These are phyloP conservation scores for Curvularia sp. DNA, from an alignment of 2,329 filamentous ascomycete species.

Conservation along the genomic window DNA sequence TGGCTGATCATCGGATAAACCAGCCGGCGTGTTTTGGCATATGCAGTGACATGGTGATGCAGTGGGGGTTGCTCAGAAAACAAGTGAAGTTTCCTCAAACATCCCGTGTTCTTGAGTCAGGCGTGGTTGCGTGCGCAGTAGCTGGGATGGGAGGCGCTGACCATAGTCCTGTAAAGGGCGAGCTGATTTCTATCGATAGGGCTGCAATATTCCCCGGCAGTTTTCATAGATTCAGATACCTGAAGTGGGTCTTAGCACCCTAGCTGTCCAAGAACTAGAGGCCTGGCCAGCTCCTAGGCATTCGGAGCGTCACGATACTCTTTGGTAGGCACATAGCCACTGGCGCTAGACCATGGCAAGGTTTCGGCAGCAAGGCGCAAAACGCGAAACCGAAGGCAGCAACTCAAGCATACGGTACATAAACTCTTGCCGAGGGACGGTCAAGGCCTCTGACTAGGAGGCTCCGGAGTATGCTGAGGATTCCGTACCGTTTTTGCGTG, in stretches of 20 bases:
- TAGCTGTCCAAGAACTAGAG: slow-evolving; percentile 1
- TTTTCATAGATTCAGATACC: neutral
- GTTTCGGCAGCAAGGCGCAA: slow-evolving; percentile 13
- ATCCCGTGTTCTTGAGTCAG: slow-evolving; percentile 8
- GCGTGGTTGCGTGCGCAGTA: slow-evolving; percentile 1
- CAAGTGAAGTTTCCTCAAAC: slow-evolving; percentile 5
- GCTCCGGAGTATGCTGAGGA: neutral
- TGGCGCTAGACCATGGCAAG: slow-evolving; percentile 10
- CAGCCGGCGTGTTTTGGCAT: slow-evolving; percentile 2
- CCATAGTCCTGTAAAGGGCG: slow-evolving; percentile 1
- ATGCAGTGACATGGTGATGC: neutral
- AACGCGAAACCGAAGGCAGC: slow-evolving; percentile 6
- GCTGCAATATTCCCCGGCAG: neutral
- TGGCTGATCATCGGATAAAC: slow-evolving; percentile 1
- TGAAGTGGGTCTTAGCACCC: neutral
- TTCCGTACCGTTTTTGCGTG: neutral
- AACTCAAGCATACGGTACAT: neutral
- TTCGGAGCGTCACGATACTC: slow-evolving; percentile 5
- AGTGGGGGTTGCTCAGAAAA: slow-evolving; percentile 6
- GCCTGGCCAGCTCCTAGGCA: slow-evolving; percentile 6
- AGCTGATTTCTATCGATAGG: slow-evolving; percentile 2
- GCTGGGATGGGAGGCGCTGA: slow-evolving; percentile 3
- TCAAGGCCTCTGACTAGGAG: slow-evolving; percentile 1
- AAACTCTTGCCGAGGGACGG: slow-evolving; percentile 2
- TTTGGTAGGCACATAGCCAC: slow-evolving; percentile 8